Evolutionary conservation across 345 rosid genomes (phyloP).

Genomic region (Corchorus capsularis): DNA sequence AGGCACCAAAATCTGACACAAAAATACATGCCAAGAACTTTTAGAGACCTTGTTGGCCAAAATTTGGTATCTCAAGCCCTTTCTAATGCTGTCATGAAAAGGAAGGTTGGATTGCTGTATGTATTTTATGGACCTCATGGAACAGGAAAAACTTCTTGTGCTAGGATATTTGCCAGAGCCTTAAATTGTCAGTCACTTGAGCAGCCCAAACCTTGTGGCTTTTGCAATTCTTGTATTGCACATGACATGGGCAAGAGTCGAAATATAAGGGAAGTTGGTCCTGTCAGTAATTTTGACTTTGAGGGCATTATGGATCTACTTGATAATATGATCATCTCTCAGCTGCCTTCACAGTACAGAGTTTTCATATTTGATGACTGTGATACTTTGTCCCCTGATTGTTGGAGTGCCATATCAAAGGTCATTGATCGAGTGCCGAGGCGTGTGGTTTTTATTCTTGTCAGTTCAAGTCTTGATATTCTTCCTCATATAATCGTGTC

Average conservation of each 20-base stretch:
- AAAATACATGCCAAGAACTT: conserved; percentile 76
- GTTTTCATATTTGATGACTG: conserved; percentile 87
- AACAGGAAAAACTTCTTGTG: conserved; percentile 94
- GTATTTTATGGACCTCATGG: conserved; percentile 97
- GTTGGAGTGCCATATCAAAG: conserved; percentile 84
- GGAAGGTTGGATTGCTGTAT: conserved; percentile 84
- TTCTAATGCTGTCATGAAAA: conserved; percentile 70
- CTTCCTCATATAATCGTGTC: conserved; percentile 90
- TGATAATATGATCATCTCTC: conserved; percentile 61
- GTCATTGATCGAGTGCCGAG: conserved; percentile 81
- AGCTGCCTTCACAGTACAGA: conserved; percentile 54
- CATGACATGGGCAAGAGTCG: conserved; percentile 71
- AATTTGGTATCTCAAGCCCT: conserved; percentile 86
- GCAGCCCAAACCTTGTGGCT: conserved; percentile 77
- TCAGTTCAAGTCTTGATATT: conserved; percentile 85
- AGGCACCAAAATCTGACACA: conserved; percentile 86
- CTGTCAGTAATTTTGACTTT: conserved; percentile 74
- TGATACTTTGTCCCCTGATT: conserved; percentile 68
- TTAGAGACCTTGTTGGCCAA: conserved; percentile 85
- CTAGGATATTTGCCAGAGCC: conserved; percentile 86
- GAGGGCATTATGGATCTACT: conserved; percentile 68
- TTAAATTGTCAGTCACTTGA: conserved; percentile 84
- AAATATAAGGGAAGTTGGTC: conserved; percentile 80
- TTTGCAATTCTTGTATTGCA: conserved; percentile 73
- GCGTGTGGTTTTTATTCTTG: conserved; percentile 76